Percentiles rank a stretch among this genome's conserved stretches.
These are phyloP conservation scores for Tuber calosporum DNA, from an alignment of 495 filamentous ascomycete species.

Conservation along the genomic window DNA sequence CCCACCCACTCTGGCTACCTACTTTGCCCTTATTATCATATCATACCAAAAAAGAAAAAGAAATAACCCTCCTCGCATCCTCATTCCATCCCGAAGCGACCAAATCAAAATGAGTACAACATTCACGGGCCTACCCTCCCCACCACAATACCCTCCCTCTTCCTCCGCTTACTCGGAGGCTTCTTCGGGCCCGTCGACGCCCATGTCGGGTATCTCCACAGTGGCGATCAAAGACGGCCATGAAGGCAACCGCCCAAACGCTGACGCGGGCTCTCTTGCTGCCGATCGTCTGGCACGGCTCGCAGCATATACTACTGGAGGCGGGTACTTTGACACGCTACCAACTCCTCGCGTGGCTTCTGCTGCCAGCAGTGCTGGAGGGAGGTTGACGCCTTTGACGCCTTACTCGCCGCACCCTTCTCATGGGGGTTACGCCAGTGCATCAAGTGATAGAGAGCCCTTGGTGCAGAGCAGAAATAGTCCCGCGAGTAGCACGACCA, in stretches of 20 bases:
- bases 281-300: conserved; percentile 32
- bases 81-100: neutral
- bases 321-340: conserved; percentile 31
- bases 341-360: conserved; percentile 6
- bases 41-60: too few relatives aligned
- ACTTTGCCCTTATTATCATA: neutral
- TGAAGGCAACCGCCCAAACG: conserved; percentile 33
- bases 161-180: conserved; percentile 6
- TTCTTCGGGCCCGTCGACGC: conserved; percentile 32
- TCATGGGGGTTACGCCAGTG: neutral
- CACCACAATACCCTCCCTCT: conserved; percentile 7
- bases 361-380: conserved; percentile 4
- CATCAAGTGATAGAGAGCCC: conserved; percentile 2
- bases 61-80: neutral
- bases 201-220: conserved; percentile 41
- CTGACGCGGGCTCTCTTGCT: conserved; percentile 14
- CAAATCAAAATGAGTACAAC: conserved; percentile 21
- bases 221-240: conserved; percentile 42
- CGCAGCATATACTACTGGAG: conserved; percentile 7
- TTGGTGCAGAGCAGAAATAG: conserved; percentile 9
- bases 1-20: neutral
- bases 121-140: conserved; percentile 21
- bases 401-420: conserved; percentile 1
- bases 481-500: conserved; percentile 34
- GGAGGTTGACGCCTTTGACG: conserved; percentile 4